Base-by-base conservation (phyloP, 2,329 filamentous ascomycete genomes). In the Botrytis deweyae region DNA sequence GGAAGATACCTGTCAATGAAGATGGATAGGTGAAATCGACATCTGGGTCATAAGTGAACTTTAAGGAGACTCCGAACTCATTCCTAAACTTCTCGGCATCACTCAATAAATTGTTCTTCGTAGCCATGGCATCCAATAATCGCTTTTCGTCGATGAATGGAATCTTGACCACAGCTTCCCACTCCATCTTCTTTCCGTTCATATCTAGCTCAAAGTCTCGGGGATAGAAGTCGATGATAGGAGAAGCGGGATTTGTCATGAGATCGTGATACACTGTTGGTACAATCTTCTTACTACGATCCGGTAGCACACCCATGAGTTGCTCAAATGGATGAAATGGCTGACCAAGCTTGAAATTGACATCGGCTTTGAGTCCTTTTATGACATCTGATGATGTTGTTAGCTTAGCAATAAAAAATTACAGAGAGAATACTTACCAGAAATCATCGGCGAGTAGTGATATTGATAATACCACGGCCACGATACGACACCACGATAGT, bases 181-280 rank as follows among this genome's bases (percentile, higher is more conserved):
- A 99, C 76, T 99, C 97, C 92, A 97, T 97, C 85, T 97, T 99
- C 86, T 99, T 99, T 74, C 96, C 97, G 79, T 99, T 98, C 96
- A 99, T 98, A 81, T 99, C 97, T 59, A 99, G 87, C 77, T 97
- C 94, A 80, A 99, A 99, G 79, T 99, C 96, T 78, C 95, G 89
- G 3, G 96, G 96, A 80, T 99, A 99, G 82, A 99, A 99, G 81
- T 99, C 96, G 80, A 97, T 92, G 81, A 99, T 99, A 2, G 96
- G 94, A 25, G 95, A 98, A 25, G 92, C 89, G 2, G 92, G 87
- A 72, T 93, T 93, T 2, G 94, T 98, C 96, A 99, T 99, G 67
- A 99, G 86, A 40, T 93, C 90, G 83, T 96, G 93, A 83, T 97
- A 98, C 6, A 94, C 90, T 52, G 84, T 83, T 2, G 96, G 96